phyloP scores from a whole-genome alignment of 2,329 filamentous ascomycete species.

The Talaromyces marneffei region DNA sequence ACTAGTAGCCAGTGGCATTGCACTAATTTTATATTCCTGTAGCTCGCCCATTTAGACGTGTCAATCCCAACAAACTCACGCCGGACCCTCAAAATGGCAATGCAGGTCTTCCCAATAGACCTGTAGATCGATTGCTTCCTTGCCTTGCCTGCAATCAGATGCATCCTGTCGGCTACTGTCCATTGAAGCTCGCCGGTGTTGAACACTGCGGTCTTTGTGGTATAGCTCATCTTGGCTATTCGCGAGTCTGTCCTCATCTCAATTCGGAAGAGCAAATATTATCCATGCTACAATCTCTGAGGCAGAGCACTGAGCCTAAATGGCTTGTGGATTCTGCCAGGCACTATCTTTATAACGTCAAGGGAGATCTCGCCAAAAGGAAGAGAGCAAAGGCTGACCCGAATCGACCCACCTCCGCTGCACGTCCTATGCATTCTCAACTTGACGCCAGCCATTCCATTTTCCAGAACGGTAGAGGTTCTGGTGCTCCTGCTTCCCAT shows the following conservation, averaged over 20 bases:
- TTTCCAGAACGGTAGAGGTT: not conserved
- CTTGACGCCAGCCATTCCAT: not conserved
- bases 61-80: slow-evolving; percentile 19
- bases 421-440: not conserved
- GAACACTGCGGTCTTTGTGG: slow-evolving; percentile 62
- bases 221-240: slow-evolving; percentile 53
- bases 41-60: slow-evolving; percentile 37
- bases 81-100: not conserved
- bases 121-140: not conserved
- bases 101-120: not conserved
- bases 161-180: slow-evolving; percentile 57
- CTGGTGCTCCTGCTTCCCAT: not conserved
- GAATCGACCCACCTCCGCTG: not conserved
- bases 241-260: slow-evolving; percentile 57
- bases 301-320: slow-evolving; percentile 51
- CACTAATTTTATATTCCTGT: slow-evolving; percentile 13
- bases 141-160: slow-evolving; percentile 51
- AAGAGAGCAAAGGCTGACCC: slow-evolving; percentile 27
- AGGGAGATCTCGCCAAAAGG: slow-evolving; percentile 52
- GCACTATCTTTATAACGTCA: slow-evolving; percentile 53
- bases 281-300: slow-evolving; percentile 58
- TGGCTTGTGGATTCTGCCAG: slow-evolving; percentile 50
- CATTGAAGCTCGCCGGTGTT: slow-evolving; percentile 53
- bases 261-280: slow-evolving; percentile 58
- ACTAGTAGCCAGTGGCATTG: not conserved